Conservation (phyloP, 2,329 filamentous ascomycete genomes). For the Diaporthe sp. region DNA sequence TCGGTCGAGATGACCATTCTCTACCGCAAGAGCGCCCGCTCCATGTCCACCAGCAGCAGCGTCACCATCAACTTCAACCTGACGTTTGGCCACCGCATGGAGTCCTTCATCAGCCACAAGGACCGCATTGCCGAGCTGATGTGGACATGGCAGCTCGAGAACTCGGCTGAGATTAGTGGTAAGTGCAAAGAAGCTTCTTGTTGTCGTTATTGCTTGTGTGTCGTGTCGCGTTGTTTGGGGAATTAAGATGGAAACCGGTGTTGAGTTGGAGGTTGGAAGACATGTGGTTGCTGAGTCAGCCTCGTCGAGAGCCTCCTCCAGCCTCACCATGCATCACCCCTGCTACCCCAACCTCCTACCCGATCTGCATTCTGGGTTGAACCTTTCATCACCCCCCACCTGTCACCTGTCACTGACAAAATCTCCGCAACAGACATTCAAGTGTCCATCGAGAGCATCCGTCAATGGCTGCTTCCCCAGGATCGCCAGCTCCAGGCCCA, state of each 20-base stretch:
- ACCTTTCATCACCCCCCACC: slow-evolving; percentile 19
- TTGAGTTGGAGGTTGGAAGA: not conserved
- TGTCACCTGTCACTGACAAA: slow-evolving; percentile 25
- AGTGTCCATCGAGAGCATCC: slow-evolving; percentile 42
- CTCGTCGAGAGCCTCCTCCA: slow-evolving; percentile 9
- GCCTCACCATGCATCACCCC: slow-evolving; percentile 39
- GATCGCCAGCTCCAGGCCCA: slow-evolving; percentile 41
- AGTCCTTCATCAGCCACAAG: slow-evolving; percentile 42
- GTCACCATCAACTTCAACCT: slow-evolving; percentile 42
- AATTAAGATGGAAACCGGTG: not conserved
- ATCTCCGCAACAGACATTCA: slow-evolving; percentile 37
- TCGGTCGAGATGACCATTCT: slow-evolving; percentile 41
- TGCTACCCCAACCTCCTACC: not conserved
- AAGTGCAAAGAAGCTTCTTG: slow-evolving; percentile 1
- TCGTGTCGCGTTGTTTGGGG: not conserved
- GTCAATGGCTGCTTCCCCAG: slow-evolving; percentile 42
- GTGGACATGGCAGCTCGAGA: slow-evolving; percentile 43
- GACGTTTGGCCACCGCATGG: slow-evolving; percentile 41
- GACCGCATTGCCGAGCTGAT: slow-evolving; percentile 42
- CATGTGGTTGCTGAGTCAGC: slow-evolving; percentile 39
- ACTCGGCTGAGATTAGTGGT: slow-evolving; percentile 42
- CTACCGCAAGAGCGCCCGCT: slow-evolving; percentile 40
- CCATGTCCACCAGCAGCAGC: slow-evolving; percentile 40
- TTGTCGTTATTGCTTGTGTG: not conserved
- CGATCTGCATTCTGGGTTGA: slow-evolving; percentile 26